Evolutionary conservation across 169 alveolate genomes (phyloP), one percentile per base, ranked within the genome.

Genomic region (Plasmodium cynomolgi): DNA sequence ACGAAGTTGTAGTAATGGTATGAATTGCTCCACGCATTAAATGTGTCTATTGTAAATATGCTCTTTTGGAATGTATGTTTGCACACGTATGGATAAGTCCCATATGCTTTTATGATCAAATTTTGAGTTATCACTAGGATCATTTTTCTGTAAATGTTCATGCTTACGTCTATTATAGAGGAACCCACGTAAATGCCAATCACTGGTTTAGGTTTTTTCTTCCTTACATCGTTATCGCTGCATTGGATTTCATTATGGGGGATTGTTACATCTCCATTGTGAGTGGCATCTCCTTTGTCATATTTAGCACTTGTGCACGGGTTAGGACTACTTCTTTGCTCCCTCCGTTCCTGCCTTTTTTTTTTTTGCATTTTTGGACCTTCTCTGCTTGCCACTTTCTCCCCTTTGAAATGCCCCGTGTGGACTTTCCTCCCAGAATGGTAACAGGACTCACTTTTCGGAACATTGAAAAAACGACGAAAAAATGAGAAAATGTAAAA

Each of bases 401-500:
- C 68, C 20, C 79, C 68, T 3, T n/a, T 72, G 29, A 7, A 20
- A 23, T 33, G 4, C 1, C 39, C 56, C 37, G 37, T 56, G 77
- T 91, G 95, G 62, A 91, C 81, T 20, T 41, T n/a, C 23, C 41
- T 81, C 26, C 95, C 95, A 23, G 58, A 81, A 74, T 91, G 77
- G 58, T 91, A 91, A 26, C 95, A 91, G 33, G 75, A 23, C 39
- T 81, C 84, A 20, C 41, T 77, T 83, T 91, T 81, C 15, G 83
- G 44, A 72, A 91, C 23, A 41, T 91, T 91, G 44, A 91, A 91
- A 82, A 91, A 91, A 2, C 81, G 82, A 34, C 73, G 84, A 39
- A 77, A 91, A 91, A 91, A 91, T n/a, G 95, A 91, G 83, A 91
- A 91, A 20, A 91, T 91, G 56, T 91, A 91, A 23, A 91, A 73